A percentile compares a stretch with the other conserved stretches of the same genome.
These are phyloP conservation scores for Clonostachys byssicola DNA, from an alignment of 2,329 filamentous ascomycete species.

Conservation along the genomic window DNA sequence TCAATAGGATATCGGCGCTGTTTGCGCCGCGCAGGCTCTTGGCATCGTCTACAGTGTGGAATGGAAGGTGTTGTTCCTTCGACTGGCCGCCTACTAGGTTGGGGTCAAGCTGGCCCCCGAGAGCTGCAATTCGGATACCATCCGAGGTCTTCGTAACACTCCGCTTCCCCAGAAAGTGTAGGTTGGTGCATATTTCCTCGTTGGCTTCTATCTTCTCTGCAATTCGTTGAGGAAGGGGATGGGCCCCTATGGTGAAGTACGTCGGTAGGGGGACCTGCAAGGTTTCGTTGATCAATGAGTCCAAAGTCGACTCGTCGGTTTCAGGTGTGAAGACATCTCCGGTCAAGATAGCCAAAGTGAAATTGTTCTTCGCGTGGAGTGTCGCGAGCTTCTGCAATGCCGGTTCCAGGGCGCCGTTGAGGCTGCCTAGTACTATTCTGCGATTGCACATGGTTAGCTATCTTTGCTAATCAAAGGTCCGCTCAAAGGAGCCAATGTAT, in stretches of 20 bases:
- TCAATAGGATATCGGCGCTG: constrained; percentile 81
- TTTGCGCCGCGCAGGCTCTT: constrained; percentile 72
- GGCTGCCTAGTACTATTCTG: constrained; percentile 77
- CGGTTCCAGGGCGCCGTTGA: constrained; percentile 72
- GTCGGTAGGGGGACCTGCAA: constrained; percentile 75
- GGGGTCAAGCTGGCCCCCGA: constrained; percentile 70
- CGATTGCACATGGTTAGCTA: constrained; percentile 1
- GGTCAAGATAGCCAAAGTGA: constrained; percentile 77
- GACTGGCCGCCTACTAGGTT: constrained; percentile 58
- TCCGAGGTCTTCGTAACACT: constrained; percentile 86
- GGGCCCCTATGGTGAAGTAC: constrained; percentile 82
- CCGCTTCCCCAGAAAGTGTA: constrained; percentile 85
- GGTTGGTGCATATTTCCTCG: constrained; percentile 79
- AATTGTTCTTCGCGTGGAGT: constrained; percentile 82
- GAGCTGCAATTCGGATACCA: constrained; percentile 78
- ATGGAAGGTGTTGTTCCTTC: constrained; percentile 70
- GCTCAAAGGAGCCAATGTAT: background rate
- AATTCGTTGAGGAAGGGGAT: constrained; percentile 66
- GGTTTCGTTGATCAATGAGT: constrained; percentile 65
- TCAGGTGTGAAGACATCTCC: constrained; percentile 74
- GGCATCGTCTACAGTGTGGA: constrained; percentile 74
- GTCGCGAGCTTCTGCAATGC: constrained; percentile 77
- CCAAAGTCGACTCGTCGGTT: constrained; percentile 54
- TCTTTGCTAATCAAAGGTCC: constrained; percentile 1
- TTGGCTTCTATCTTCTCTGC: constrained; percentile 70